These are phyloP conservation scores for Rugonectria rugulosa DNA, from an alignment of 2,329 filamentous ascomycete species.

Conservation along the genomic window DNA sequence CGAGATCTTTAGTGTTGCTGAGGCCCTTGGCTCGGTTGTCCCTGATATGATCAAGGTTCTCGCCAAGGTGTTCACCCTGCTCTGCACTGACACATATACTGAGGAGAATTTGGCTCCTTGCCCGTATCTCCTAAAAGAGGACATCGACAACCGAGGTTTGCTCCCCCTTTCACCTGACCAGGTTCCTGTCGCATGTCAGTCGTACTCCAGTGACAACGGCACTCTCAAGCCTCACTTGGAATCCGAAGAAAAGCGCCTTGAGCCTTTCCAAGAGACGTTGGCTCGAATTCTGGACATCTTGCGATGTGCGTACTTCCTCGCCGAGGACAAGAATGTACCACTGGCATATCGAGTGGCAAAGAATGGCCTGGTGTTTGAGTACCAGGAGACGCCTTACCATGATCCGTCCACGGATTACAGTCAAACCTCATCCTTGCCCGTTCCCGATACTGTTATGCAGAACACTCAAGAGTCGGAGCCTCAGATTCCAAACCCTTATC, in stretches of 20 bases:
- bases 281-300: slow-evolving; percentile 59
- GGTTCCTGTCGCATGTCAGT: slow-evolving; percentile 50
- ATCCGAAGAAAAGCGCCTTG: slow-evolving; percentile 42
- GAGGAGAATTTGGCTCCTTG: slow-evolving; percentile 48
- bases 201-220: slow-evolving; percentile 45
- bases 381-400: slow-evolving; percentile 26
- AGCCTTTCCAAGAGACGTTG: slow-evolving; percentile 47
- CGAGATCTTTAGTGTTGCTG: slow-evolving; percentile 55
- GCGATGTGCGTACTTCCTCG: slow-evolving; percentile 57
- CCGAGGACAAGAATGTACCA: slow-evolving; percentile 50
- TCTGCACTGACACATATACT: slow-evolving; percentile 54
- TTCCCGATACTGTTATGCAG: background rate
- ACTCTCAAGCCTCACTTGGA: slow-evolving; percentile 50
- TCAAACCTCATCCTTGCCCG: background rate
- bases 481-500: slow-evolving; percentile 10
- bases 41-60: slow-evolving; percentile 56
- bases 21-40: slow-evolving; percentile 54
- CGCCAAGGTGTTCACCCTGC: slow-evolving; percentile 55
- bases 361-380: slow-evolving; percentile 44
- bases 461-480: slow-evolving; percentile 15
- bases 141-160: slow-evolving; percentile 55
- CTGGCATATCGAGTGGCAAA: slow-evolving; percentile 42
- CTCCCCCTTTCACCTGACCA: slow-evolving; percentile 49
- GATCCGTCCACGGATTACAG: slow-evolving; percentile 6
- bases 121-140: slow-evolving; percentile 61